A percentile compares a stretch with the other conserved stretches of the same genome.
Conservation (phyloP, 257 asterid species). For the Datura wrightii region DNA sequence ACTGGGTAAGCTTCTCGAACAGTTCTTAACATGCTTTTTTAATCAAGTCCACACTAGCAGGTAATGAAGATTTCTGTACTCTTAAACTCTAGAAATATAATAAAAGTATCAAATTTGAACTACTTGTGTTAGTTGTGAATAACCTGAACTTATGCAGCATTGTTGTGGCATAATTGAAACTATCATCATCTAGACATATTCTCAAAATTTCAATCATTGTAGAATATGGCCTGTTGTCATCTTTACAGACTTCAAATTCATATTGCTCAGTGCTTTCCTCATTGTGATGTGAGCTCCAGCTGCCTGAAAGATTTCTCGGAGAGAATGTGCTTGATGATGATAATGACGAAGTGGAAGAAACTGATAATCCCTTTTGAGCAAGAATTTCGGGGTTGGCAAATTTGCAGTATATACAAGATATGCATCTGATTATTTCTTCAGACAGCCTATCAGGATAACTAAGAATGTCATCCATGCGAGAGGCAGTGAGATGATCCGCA, state of each 20-base stretch:
- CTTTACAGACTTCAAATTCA: constrained; percentile 54
- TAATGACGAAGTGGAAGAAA: constrained; percentile 74
- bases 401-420: constrained; percentile 84
- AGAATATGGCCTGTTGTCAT: constrained; percentile 53
- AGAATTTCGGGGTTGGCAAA: constrained; percentile 50
- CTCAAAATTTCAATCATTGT: constrained; percentile 60
- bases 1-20: neutral
- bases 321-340: constrained; percentile 83
- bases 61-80: neutral
- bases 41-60: constrained; percentile 20
- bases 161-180: constrained; percentile 65
- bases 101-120: neutral
- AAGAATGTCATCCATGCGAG: constrained; percentile 49
- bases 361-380: constrained; percentile 55
- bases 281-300: constrained; percentile 76
- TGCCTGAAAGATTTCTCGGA: constrained; percentile 76
- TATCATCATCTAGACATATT: constrained; percentile 69
- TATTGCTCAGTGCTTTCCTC: constrained; percentile 52
- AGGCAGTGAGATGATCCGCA: constrained; percentile 76
- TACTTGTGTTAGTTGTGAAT: neutral
- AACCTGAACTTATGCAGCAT: constrained; percentile 90
- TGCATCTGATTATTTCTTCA: constrained; percentile 73
- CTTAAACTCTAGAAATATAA: constrained; percentile 23
- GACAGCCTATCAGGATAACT: constrained; percentile 70
- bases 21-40: neutral